These are phyloP conservation scores for Xerocomus nothofagi DNA, from an alignment of 1,284 basidiomycete genomes.

Conservation along the genomic window DNA sequence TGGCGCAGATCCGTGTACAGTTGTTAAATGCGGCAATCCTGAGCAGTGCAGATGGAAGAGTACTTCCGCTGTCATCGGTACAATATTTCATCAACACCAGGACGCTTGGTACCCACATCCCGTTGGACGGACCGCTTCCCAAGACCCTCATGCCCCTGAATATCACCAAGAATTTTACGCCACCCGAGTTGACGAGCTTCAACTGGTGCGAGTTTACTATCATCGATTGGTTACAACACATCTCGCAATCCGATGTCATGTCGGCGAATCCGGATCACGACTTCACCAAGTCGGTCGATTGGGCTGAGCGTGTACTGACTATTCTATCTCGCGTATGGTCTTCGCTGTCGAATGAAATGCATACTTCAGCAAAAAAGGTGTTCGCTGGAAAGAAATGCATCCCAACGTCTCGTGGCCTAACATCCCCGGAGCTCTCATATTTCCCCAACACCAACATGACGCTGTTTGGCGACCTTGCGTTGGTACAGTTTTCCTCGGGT, in stretches of 20 bases:
- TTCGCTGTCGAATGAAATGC: constrained; percentile 58
- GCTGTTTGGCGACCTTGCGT: constrained; percentile 86
- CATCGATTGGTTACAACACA: constrained; percentile 73
- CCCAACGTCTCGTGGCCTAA: constrained; percentile 61
- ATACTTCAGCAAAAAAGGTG: constrained; percentile 55
- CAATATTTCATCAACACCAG: constrained; percentile 75
- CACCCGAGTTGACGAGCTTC: constrained; percentile 63
- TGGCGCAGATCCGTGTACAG: constrained; percentile 53
- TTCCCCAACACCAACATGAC: constrained; percentile 75
- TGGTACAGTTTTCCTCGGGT: constrained; percentile 76
- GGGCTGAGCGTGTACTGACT: constrained; percentile 81
- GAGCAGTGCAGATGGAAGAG: constrained; percentile 42
- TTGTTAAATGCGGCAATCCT: constrained; percentile 74
- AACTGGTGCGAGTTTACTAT: constrained; percentile 83
- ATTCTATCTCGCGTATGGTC: constrained; percentile 80
- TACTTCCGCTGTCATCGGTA: constrained; percentile 71
- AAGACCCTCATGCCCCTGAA: constrained; percentile 71
- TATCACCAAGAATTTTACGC: constrained; percentile 65
- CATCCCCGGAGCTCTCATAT: constrained; percentile 77
- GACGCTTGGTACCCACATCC: constrained; percentile 61
- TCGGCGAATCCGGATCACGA: constrained; percentile 57
- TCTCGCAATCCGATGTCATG: constrained; percentile 53
- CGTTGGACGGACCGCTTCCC: constrained; percentile 83
- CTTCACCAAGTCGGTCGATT: constrained; percentile 66
- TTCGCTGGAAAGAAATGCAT: constrained; percentile 75